Base-by-base conservation (phyloP, 768 basidiomycete genomes). In the Podaxis sp. region DNA sequence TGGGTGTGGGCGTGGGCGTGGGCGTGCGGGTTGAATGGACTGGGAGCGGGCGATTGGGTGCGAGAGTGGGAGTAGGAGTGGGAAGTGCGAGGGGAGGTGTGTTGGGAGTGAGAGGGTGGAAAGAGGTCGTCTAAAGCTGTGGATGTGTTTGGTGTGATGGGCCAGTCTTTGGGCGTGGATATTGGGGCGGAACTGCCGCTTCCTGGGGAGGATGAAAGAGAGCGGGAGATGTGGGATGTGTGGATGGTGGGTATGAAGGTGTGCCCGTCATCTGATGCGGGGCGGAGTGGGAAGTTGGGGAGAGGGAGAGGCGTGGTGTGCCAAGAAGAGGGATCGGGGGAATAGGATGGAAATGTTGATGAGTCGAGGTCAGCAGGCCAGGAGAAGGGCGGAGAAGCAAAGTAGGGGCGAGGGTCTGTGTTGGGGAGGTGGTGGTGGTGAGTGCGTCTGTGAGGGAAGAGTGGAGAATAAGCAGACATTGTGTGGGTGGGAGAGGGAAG, bases 21-120 rank as follows among this genome's bases (percentile, higher is more conserved):
- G 14, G 13, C 5, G 55, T 10, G 64, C 23, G 37, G 69, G 48
- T 35, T 37, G 53, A 59, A 51, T 38, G 57, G 50, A 38, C 23
- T 54, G 35, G 53, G 36, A n/a, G 53, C 38, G 52, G 9, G 52
- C 0, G 46, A 47, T 3, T 36, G n/a, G 51, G 51, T 16, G 9
- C 18, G 51, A 6, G 28, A 25, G 37, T 16, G 6, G 5, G 25
- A 25, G 23, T 36, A n/a, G 6, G 55, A 46, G 27, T 18, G 44
- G 14, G 54, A 42, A 11, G 25, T 18, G 27, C 38, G 54, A 27
- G 54, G 38, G 4, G 38, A 38, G 40, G 40, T 42, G 6, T 42
- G 42, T 16, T 44, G 42, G 2, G 14, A 18, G 18, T 42, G 40
- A 1, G 42, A 44, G 42, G 42, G n/a, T 0, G 50, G 37, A 25